These are phyloP conservation scores for Cutaneotrichosporon dermatis DNA, from an alignment of 1,284 basidiomycete species.

Conservation along the genomic window DNA sequence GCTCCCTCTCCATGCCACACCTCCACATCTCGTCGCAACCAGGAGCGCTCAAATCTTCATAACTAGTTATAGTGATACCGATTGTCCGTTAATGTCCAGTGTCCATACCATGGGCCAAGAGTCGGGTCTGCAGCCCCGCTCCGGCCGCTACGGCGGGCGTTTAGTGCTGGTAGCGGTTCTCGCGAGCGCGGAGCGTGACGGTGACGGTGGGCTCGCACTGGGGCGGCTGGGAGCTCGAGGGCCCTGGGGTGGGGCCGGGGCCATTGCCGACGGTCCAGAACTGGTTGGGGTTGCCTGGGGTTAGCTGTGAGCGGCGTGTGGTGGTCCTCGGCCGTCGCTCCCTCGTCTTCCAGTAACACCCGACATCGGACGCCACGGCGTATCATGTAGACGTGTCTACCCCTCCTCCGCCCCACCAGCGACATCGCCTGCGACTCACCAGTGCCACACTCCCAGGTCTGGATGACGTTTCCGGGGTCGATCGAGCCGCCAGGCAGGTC, in stretches of 20 bases:
- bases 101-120: not conserved
- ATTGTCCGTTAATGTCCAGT: not conserved
- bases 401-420: no score
- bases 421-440: not conserved
- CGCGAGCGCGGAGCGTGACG: not conserved
- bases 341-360: no score
- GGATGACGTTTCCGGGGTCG: constrained; percentile 22
- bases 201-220: not conserved
- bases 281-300: constrained; percentile 18
- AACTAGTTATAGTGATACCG: not conserved
- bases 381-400: no score
- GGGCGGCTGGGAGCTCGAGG: not conserved
- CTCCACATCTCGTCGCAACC: no score
- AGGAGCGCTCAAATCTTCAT: no score
- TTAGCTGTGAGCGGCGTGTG: no score
- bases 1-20: no score
- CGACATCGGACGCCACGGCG: no score
- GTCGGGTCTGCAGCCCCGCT: not conserved
- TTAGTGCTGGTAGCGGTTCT: constrained; percentile 3
- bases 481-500: constrained; percentile 7
- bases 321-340: no score
- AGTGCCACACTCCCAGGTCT: constrained; percentile 25
- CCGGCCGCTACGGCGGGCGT: not conserved
- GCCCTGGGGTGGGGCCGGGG: not conserved
- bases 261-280: constrained; percentile 9